Percentiles rank a stretch among this genome's conserved stretches.
Conservation (phyloP, 2,329 filamentous ascomycete species). For the Nigrospora oryzae region DNA sequence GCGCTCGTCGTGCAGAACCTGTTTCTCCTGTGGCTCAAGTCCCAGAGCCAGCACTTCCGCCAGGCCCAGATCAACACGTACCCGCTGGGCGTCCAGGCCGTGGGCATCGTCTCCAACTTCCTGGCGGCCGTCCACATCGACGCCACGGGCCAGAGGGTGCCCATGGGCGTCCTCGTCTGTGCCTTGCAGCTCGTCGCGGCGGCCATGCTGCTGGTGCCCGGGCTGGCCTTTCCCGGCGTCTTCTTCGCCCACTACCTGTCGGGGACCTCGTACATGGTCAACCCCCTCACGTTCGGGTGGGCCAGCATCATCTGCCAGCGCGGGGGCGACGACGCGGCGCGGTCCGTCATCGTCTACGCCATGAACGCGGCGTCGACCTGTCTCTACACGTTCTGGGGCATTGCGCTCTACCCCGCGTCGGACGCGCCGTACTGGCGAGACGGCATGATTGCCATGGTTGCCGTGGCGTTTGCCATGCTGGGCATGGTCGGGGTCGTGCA, state of each 20-base stretch:
- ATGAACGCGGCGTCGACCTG: constrained; percentile 30
- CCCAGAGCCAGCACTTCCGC: constrained; percentile 9
- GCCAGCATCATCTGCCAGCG: constrained; percentile 26
- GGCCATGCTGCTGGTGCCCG: constrained; percentile 22
- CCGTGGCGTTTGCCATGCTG: constrained; percentile 6
- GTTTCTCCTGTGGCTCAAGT: constrained; percentile 17
- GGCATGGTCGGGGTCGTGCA: constrained; percentile 6
- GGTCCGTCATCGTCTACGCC: constrained; percentile 27
- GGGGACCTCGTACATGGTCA: constrained; percentile 29
- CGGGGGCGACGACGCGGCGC: constrained; percentile 28
- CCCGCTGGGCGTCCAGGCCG: constrained; percentile 25
- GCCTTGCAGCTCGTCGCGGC: constrained; percentile 22
- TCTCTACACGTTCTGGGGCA: constrained; percentile 36
- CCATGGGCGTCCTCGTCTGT: constrained; percentile 23
- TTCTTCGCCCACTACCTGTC: constrained; percentile 28
- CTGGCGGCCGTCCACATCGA: constrained; percentile 16
- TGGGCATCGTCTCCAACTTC: constrained; percentile 26
- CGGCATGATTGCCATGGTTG: constrained; percentile 22
- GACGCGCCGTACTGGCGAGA: constrained; percentile 33
- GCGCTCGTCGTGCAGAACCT: constrained; percentile 16
- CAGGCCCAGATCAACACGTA: constrained; percentile 24
- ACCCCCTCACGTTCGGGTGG: constrained; percentile 28
- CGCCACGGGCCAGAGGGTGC: constrained; percentile 17
- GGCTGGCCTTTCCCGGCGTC: constrained; percentile 18
- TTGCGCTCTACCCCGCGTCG: constrained; percentile 29